Evolutionary conservation across 78 protist genomes (phyloP), one percentile per base, ranked within the genome.

Genomic region (Polysphondylium violaceum): DNA sequence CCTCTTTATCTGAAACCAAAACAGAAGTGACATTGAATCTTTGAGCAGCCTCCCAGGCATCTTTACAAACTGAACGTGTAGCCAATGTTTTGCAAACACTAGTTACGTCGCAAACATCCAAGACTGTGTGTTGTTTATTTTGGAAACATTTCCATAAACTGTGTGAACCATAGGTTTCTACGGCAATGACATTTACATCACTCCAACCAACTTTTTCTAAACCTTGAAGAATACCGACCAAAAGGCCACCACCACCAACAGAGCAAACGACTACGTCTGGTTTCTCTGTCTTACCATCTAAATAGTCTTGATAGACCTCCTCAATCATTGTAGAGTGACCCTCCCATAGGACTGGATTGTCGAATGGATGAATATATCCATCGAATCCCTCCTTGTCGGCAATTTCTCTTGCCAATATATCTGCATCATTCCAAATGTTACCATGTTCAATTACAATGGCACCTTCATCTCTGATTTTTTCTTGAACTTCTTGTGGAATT

Each of bases 211-310:
- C 76, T 43, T 85, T 43, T 12, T 76, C 60, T 17, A 86, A 36
- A 23, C 95, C 95, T 17, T 35, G 12, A 5, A 64, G 9, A 29
- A 92, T n/a, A 21, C 95, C 95, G 59, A 65, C 43, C 12, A 87
- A 23, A 16, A 92, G 63, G 19, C 95, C 95, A 40, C 95, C 95
- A 23, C 95, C 95, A 51, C 95, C 95, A 33, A 92, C 93, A 19
- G 86, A 73, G 29, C 71, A 74, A 9, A 92, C 55, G 27, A 92
- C 36, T 1, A 56, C 78, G 55, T 74, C 95, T 64, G 95, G 95
- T 58, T 76, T 79, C 12, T 41, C 60, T 0, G 33, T 40, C 9
- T 23, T 16, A 27, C 87, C 88, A 12, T 21, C 21, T 27, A 1
- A 7, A 14, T 43, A 31, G 21, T 55, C 68, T 43, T 51, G 53